Base-by-base conservation (phyloP, 129 eudicot species). In the Helichrysum umbraculigerum region DNA sequence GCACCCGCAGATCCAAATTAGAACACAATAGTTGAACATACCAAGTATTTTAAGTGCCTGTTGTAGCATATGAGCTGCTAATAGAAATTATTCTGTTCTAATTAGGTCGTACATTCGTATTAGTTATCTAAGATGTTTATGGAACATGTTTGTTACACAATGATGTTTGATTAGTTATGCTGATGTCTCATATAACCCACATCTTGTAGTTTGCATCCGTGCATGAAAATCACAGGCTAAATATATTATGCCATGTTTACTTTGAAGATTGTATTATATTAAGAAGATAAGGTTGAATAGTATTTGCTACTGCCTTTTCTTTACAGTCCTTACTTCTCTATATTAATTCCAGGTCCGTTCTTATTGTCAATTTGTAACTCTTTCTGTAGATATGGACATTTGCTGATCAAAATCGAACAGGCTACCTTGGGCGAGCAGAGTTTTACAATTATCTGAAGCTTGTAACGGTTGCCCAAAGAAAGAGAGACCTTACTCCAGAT, bases 391-490 rank as follows among this genome's bases (percentile, higher is more conserved):
- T 94, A 82, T 94, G 99, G 99, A 83, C 78, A 12, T 63, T 76
- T 87, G 92, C 97, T 72, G 97, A 94, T 86, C 97, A 87, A 79
- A 89, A 87, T 72, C 75, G 87, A 83, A 76, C 81, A 28, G 96
- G 97, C 66, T 94, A 74, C 85, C 97, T 94, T 81, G 97, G 99
- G 21, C 92, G 94, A 76, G 74, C 85, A 28, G 99, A 94, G 80
- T 94, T 94, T 79, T 91, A 84, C 83, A 91, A 91, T 66, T 87
- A 86, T 73, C 97, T 94, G 33, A 94, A 94, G 78, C 99, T 94
- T 84, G 97, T 94, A 35, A 94, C 99, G 12, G 97, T 94, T 78
- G 99, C 99, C 57, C 96, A 94, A 81, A 90, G 91, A 65, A 91
- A 94, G 76, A 79, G 90, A 73, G 99, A 91, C 4, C 87, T 94